A percentile compares a stretch with the other conserved stretches of the same genome.
Conservation (phyloP, 768 basidiomycete genomes). For the Russula vinacea region DNA sequence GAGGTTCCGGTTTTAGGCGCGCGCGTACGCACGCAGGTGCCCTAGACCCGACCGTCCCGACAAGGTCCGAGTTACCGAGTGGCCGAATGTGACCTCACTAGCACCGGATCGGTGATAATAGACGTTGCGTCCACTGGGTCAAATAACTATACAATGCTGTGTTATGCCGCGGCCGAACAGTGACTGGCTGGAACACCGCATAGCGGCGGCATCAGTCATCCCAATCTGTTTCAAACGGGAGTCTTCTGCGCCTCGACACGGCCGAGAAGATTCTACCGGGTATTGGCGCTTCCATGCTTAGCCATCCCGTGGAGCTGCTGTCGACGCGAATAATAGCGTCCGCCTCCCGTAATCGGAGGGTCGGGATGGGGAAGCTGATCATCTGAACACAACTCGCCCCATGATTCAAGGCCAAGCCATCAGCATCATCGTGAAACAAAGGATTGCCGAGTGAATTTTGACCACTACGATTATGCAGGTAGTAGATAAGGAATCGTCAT, state of each 20-base stretch:
- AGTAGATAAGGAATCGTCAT: slow-evolving; percentile 20
- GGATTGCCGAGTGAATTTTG: slow-evolving; percentile 4
- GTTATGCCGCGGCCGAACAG: not conserved
- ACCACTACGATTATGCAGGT: slow-evolving; percentile 17
- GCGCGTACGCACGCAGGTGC: no score
- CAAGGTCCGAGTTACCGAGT: not conserved
- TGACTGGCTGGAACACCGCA: not conserved
- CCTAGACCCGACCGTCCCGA: no score
- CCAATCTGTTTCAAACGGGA: not conserved
- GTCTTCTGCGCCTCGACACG: not conserved
- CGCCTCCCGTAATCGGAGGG: not conserved
- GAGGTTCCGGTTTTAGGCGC: no score
- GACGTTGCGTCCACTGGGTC: not conserved
- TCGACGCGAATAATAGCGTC: no score
- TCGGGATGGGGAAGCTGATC: not conserved
- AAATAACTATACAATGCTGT: not conserved
- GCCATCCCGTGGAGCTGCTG: not conserved
- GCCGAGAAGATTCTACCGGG: not conserved
- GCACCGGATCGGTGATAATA: slow-evolving; percentile 1
- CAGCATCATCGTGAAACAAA: not conserved
- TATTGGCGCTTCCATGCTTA: not conserved
- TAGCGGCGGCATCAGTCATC: not conserved
- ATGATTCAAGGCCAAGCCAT: not conserved
- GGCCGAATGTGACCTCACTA: not conserved
- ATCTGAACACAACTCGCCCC: not conserved